A percentile compares a stretch with the other conserved stretches of the same genome.
These are phyloP conservation scores for Candida broadrunensis DNA, from an alignment of 805 yeast species.

Conservation along the genomic window DNA sequence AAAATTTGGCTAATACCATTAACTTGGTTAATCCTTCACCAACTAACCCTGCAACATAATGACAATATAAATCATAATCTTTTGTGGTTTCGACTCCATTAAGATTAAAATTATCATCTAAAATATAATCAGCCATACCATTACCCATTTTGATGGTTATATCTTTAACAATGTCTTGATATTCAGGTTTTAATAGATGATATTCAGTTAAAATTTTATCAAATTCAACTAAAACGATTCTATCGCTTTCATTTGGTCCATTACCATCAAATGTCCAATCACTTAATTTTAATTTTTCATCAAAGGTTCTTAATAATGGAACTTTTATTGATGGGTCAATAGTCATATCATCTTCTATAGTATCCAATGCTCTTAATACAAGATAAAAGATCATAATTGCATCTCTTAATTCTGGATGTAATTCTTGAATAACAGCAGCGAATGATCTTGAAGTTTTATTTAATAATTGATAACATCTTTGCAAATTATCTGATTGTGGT, in stretches of 20 bases:
- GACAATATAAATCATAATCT: constrained; percentile 90
- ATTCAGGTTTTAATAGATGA: constrained; percentile 68
- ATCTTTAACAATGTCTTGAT: constrained; percentile 74
- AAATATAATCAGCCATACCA: constrained; percentile 94
- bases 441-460: constrained; percentile 81
- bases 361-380: constrained; percentile 86
- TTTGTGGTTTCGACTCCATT: constrained; percentile 74
- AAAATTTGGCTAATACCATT: constrained; percentile 72
- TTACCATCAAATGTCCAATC: constrained; percentile 83
- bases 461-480: constrained; percentile 67
- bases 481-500: constrained; percentile 22
- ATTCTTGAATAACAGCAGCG: constrained; percentile 87
- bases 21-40: constrained; percentile 93
- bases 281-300: constrained; percentile 54
- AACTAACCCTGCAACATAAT: constrained; percentile 95
- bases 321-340: constrained; percentile 68
- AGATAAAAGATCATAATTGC: constrained; percentile 83
- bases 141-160: constrained; percentile 88
- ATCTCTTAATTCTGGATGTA: constrained; percentile 84
- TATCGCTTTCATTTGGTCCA: constrained; percentile 76
- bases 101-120: constrained; percentile 71
- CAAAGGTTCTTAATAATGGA: constrained; percentile 69
- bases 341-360: constrained; percentile 95
- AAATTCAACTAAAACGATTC: constrained; percentile 78
- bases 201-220: constrained; percentile 66